Evolutionary conservation across 352 stramenopile species (phyloP).

Genomic region (Peronospora belbahrii): DNA sequence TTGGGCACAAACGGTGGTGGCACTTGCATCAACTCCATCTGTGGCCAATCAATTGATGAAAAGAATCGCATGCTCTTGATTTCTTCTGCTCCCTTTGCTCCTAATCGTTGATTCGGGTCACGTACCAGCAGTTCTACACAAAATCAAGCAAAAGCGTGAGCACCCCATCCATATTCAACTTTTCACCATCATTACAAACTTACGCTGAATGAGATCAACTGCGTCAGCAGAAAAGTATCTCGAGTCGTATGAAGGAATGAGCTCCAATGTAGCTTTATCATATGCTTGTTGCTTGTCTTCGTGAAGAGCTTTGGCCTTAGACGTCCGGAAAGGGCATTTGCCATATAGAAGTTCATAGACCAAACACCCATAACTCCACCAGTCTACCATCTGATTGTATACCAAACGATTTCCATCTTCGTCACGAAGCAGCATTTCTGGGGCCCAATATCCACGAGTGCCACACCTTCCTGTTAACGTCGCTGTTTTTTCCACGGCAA

Average conservation of each 20-base stretch:
- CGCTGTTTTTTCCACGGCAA: slow-evolving; percentile 92
- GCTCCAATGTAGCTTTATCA: slow-evolving; percentile 71
- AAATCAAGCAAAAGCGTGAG: slow-evolving; percentile 3
- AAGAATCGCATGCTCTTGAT: slow-evolving; percentile 81
- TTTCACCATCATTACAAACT: slow-evolving; percentile 13
- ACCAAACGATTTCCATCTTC: slow-evolving; percentile 85
- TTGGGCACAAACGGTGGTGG: slow-evolving; percentile 68
- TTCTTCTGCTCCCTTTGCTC: slow-evolving; percentile 61
- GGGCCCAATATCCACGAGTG: slow-evolving; percentile 90
- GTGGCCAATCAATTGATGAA: slow-evolving; percentile 57
- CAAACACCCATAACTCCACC: slow-evolving; percentile 96
- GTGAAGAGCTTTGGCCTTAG: slow-evolving; percentile 89
- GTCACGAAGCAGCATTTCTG: slow-evolving; percentile 93
- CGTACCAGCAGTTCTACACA: slow-evolving; percentile 60
- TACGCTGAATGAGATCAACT: slow-evolving; percentile 68
- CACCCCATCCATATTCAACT: too few relatives aligned
- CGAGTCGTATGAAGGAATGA: slow-evolving; percentile 65
- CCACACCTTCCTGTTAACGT: slow-evolving; percentile 66
- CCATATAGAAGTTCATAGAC: slow-evolving; percentile 96
- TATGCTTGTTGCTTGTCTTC: slow-evolving; percentile 86
- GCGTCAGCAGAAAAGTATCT: slow-evolving; percentile 79
- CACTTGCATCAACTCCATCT: slow-evolving; percentile 64
- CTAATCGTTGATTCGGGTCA: slow-evolving; percentile 63
- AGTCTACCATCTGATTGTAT: slow-evolving; percentile 95
- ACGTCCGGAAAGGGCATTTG: slow-evolving; percentile 94